phyloP scores from a whole-genome alignment of 2,329 filamentous ascomycete species.

The Beauveria brongniartii region DNA sequence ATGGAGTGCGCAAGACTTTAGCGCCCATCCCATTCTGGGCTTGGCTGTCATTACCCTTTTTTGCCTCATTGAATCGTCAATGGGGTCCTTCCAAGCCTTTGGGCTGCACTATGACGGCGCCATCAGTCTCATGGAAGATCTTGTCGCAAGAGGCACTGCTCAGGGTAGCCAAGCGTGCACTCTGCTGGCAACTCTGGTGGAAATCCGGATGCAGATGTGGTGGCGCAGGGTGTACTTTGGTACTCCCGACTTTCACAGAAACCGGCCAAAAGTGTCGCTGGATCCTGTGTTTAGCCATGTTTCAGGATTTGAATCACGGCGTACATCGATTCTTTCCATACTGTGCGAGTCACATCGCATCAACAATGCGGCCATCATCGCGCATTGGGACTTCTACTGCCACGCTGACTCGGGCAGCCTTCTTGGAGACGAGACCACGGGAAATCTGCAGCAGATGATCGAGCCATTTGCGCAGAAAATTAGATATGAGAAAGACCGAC shows the following conservation, averaged over 20 bases:
- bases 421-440: background rate
- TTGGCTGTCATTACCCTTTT: slow-evolving; percentile 16
- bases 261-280: background rate
- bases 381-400: slow-evolving; percentile 5
- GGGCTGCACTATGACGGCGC: slow-evolving; percentile 12
- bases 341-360: slow-evolving; percentile 13
- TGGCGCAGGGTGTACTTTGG: slow-evolving; percentile 18
- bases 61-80: slow-evolving; percentile 18
- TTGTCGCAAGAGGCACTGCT: background rate
- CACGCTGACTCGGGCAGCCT: background rate
- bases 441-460: background rate
- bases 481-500: background rate
- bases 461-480: background rate
- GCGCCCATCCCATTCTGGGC: background rate
- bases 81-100: slow-evolving; percentile 18
- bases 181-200: slow-evolving; percentile 15
- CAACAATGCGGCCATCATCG: slow-evolving; percentile 7
- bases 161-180: background rate
- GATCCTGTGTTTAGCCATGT: background rate
- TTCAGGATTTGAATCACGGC: background rate
- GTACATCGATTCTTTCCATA: slow-evolving; percentile 3
- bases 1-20: slow-evolving; percentile 11
- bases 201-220: slow-evolving; percentile 18
- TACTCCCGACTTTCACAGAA: slow-evolving; percentile 13
- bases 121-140: background rate